A percentile compares a stretch with the other conserved stretches of the same genome.
These are phyloP conservation scores for Clitopilus hobsonii DNA, from an alignment of 768 basidiomycete genomes.

Conservation along the genomic window DNA sequence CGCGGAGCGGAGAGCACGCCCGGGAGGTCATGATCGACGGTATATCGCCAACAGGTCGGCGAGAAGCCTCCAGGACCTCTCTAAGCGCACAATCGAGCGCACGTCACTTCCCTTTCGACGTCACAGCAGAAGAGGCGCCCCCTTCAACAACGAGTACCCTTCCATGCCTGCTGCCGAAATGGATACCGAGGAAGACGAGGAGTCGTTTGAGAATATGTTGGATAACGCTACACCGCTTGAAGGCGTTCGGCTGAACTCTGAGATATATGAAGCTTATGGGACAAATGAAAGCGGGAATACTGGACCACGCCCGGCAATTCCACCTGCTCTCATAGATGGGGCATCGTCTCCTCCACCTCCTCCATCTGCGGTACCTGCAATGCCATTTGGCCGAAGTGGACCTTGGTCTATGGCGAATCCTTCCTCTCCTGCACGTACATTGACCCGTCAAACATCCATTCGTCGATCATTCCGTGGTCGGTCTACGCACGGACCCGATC, in stretches of 20 bases:
- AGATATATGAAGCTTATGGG: slow-evolving; percentile 62
- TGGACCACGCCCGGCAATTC: slow-evolving; percentile 22
- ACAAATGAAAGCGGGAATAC: slow-evolving; percentile 10
- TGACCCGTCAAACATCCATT: slow-evolving; percentile 56
- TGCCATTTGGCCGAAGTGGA: slow-evolving; percentile 16
- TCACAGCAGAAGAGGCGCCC: slow-evolving; percentile 32
- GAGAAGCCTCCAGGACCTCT: slow-evolving; percentile 54
- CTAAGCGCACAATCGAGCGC: slow-evolving; percentile 49
- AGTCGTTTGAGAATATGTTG: slow-evolving; percentile 46
- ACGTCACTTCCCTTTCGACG: slow-evolving; percentile 23
- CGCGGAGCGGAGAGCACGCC: slow-evolving; percentile 63
- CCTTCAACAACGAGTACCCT: slow-evolving; percentile 54
- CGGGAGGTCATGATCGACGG: slow-evolving; percentile 46
- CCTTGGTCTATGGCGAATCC: slow-evolving; percentile 28
- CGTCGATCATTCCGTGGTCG: slow-evolving; percentile 52
- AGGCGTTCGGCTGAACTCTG: slow-evolving; percentile 53
- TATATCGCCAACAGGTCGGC: slow-evolving; percentile 68
- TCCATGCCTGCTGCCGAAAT: slow-evolving; percentile 50
- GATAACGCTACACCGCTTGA: slow-evolving; percentile 38
- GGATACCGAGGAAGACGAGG: slow-evolving; percentile 66
- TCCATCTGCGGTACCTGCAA: slow-evolving; percentile 1
- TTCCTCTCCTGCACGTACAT: slow-evolving; percentile 17
- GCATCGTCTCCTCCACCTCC: slow-evolving; percentile 19
- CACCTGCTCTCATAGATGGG: slow-evolving; percentile 30
- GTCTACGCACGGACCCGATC: too few species aligned